phyloP scores from a whole-genome alignment of 1,139 yeast species.

The Yamadazyma kanchanaburiensis region DNA sequence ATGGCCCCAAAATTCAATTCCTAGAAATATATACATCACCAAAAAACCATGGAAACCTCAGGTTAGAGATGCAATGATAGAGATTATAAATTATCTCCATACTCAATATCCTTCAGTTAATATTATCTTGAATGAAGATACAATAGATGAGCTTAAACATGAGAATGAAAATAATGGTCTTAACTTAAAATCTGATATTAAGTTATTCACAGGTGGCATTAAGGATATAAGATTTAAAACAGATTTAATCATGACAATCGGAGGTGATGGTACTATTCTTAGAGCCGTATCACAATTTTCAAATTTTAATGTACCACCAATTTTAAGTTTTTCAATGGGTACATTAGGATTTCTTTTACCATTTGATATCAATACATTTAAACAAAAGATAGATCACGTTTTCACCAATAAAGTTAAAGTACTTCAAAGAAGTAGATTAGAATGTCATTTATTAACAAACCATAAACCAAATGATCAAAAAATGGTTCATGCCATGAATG shows the following conservation, averaged over 20 bases:
- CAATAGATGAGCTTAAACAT: slow-evolving; percentile 64
- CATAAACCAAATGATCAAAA: slow-evolving; percentile 9
- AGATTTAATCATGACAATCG: slow-evolving; percentile 79
- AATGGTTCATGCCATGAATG: slow-evolving; percentile 82
- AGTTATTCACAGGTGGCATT: slow-evolving; percentile 52
- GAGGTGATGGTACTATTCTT: slow-evolving; percentile 94
- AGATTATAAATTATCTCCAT: slow-evolving; percentile 57
- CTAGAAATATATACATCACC: slow-evolving; percentile 71
- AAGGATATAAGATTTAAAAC: slow-evolving; percentile 54
- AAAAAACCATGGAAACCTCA: slow-evolving; percentile 78
- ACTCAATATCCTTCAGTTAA: slow-evolving; percentile 65
- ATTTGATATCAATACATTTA: slow-evolving; percentile 65
- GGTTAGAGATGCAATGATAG: slow-evolving; percentile 65
- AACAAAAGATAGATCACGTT: slow-evolving; percentile 61
- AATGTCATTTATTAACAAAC: slow-evolving; percentile 53
- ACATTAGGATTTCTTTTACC: slow-evolving; percentile 90
- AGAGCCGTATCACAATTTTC: slow-evolving; percentile 68
- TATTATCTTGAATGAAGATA: slow-evolving; percentile 72
- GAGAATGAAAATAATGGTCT: slow-evolving; percentile 21
- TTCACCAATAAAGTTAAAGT: slow-evolving; percentile 61
- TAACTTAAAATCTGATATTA: slow-evolving; percentile 4
- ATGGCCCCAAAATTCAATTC: slow-evolving; percentile 37
- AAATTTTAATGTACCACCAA: slow-evolving; percentile 77
- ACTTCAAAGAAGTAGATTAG: slow-evolving; percentile 71
- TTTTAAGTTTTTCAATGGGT: slow-evolving; percentile 84